Base-by-base conservation (phyloP, 1,139 yeast genomes). In the Kodamaea anthophila region DNA sequence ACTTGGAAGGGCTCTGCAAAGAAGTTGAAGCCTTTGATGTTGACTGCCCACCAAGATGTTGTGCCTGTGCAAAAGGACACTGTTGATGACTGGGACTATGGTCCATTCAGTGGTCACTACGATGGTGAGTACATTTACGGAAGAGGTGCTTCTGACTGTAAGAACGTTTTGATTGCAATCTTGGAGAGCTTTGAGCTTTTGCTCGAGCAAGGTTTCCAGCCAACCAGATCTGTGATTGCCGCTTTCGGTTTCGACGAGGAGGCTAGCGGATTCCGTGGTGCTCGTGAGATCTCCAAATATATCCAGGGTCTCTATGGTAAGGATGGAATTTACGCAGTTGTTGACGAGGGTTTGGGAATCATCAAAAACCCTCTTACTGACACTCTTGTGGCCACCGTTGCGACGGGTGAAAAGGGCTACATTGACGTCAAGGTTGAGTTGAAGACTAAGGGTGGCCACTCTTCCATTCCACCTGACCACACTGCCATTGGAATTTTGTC, bases 21-120 rank as follows among this genome's bases (percentile, higher is more conserved):
- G 4, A 36, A 46, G 3, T 58, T 78, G 43, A 76, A 79, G 49
- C 94, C 94, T 5, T 41, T 78, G 9, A 49, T 84, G 51, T 58
- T 83, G 24, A 70, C 78, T 54, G 87, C 91, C 3, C 95, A 85
- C 52, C 85, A 77, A 49, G 94, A 84, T 48, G 84, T 80, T 4
- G 94, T 85, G 9, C 94, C 94, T 0, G 82, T 83, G n/a, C 77
- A 76, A 44, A 51, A 56, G 16, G 76, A 63, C 13, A 71, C 85
- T 9, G 49, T 68, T 24, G 61, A 51, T 21, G 60, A 67, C 29
- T 84, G 94, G 94, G 65, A 60, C 3, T 67, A 74, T 43, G 78
- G 79, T 8, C 94, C 94, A 15, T 82, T 74, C 39, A 65, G 67
- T 6, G 94, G 83, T 3, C 65, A 69, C 45, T 82, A 60, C 45